phyloP scores from a whole-genome alignment of 2,329 filamentous ascomycete species.

The Dothidotthia symphoricarpi region DNA sequence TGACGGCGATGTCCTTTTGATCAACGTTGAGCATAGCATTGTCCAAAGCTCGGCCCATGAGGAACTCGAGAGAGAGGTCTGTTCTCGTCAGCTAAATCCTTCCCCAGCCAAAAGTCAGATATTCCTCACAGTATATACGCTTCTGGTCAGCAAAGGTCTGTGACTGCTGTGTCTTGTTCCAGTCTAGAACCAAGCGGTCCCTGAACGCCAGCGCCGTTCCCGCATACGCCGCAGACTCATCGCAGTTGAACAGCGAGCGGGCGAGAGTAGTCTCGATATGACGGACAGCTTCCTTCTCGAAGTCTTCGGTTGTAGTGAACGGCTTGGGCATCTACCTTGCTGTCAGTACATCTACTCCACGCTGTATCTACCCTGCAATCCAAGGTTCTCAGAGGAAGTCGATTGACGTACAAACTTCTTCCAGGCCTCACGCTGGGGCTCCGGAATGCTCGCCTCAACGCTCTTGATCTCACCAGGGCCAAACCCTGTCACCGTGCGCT shows the following conservation, averaged over 20 bases:
- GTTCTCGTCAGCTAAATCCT: slow-evolving; percentile 12
- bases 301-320: slow-evolving; percentile 78
- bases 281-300: slow-evolving; percentile 78
- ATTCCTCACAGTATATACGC: slow-evolving; percentile 75
- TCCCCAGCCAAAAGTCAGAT: neutral
- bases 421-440: slow-evolving; percentile 79
- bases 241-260: slow-evolving; percentile 96
- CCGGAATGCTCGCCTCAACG: slow-evolving; percentile 88
- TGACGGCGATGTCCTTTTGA: slow-evolving; percentile 77
- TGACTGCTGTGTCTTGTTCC: slow-evolving; percentile 97
- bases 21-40: slow-evolving; percentile 98
- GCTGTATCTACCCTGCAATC: slow-evolving; percentile 19
- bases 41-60: slow-evolving; percentile 95
- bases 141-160: slow-evolving; percentile 91
- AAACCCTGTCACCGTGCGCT: slow-evolving; percentile 93
- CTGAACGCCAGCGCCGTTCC: slow-evolving; percentile 90
- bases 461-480: slow-evolving; percentile 87
- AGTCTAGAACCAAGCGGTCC: slow-evolving; percentile 88
- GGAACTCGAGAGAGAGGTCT: slow-evolving; percentile 91
- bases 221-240: slow-evolving; percentile 87
- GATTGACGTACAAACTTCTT: slow-evolving; percentile 55
- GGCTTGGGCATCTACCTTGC: slow-evolving; percentile 57
- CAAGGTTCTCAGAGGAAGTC: slow-evolving; percentile 1
- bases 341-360: slow-evolving; percentile 12
- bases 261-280: slow-evolving; percentile 97